Conservation (phyloP, 1,284 basidiomycete species). For the Sphagnurus paluster region DNA sequence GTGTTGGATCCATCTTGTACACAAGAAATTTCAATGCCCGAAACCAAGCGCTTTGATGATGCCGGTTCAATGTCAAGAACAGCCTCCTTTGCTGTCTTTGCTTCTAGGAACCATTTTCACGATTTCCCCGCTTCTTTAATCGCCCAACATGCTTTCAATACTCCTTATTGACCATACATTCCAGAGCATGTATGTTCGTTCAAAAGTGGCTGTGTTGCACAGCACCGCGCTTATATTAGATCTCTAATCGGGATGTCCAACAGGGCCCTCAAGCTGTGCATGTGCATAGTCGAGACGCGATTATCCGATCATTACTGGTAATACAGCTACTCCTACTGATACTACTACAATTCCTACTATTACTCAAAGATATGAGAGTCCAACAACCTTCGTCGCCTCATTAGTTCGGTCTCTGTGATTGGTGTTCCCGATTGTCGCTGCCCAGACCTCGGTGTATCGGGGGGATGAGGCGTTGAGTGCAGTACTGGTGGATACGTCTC, state of each 20-base stretch:
- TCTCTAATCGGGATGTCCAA: slow-evolving; percentile 23
- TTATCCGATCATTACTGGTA: slow-evolving; percentile 18
- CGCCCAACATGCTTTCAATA: background rate
- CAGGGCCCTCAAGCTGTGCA: slow-evolving; percentile 28
- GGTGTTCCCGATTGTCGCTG: slow-evolving; percentile 56
- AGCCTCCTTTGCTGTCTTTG: slow-evolving; percentile 14
- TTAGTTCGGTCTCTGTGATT: slow-evolving; percentile 76
- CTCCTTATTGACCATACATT: background rate
- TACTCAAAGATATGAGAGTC: slow-evolving; percentile 59
- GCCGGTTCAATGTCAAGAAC: slow-evolving; percentile 15
- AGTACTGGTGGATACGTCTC: slow-evolving; percentile 11
- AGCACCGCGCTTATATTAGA: slow-evolving; percentile 33
- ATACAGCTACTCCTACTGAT: too few species aligned
- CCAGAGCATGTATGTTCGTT: slow-evolving; percentile 9
- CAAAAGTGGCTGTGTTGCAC: slow-evolving; percentile 34
- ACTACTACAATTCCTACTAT: too few species aligned
- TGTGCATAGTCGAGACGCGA: slow-evolving; percentile 15
- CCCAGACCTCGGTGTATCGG: slow-evolving; percentile 32
- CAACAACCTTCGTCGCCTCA: slow-evolving; percentile 71
- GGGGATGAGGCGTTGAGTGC: slow-evolving; percentile 17
- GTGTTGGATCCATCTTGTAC: slow-evolving; percentile 25
- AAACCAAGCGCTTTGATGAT: slow-evolving; percentile 22
- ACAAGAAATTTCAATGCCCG: slow-evolving; percentile 27
- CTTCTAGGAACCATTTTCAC: slow-evolving; percentile 4
- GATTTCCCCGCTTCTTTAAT: too few species aligned